These are phyloP conservation scores for Neoboletus brunneissimus DNA, from an alignment of 768 basidiomycete species.

Conservation along the genomic window DNA sequence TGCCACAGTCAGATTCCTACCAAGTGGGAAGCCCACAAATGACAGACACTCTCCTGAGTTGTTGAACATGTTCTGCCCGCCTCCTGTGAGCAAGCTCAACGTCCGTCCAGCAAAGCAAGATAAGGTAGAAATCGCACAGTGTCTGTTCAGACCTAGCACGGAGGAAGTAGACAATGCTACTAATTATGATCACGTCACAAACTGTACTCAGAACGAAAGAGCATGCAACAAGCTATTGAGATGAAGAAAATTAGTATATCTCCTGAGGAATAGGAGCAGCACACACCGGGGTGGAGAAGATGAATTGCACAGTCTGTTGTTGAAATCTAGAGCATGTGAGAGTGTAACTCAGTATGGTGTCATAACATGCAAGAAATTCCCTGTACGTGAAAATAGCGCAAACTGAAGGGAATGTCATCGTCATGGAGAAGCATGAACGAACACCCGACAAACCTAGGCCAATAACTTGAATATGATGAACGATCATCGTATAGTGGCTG, in stretches of 20 bases:
- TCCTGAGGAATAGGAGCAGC: background rate
- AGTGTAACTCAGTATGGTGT: background rate
- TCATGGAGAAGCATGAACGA: background rate
- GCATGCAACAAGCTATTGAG: constrained; percentile 1
- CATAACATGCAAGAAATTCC: background rate
- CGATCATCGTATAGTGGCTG: background rate
- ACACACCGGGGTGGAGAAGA: constrained; percentile 7
- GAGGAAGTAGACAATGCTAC: constrained; percentile 5
- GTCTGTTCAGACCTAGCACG: background rate
- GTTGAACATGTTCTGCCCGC: background rate
- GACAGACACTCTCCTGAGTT: constrained; percentile 2
- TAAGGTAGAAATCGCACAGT: background rate
- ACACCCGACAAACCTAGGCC: constrained; percentile 1
- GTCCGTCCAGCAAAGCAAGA: background rate
- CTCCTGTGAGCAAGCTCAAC: background rate
- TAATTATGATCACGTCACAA: constrained; percentile 1
- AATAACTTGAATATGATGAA: constrained; percentile 3
- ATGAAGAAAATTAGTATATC: background rate
- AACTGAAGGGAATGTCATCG: background rate
- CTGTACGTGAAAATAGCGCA: background rate
- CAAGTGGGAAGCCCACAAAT: constrained; percentile 5
- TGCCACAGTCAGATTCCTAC: background rate
- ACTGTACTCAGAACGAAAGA: background rate
- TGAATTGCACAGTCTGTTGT: background rate
- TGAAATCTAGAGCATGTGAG: background rate